Conservation (phyloP, 2,329 filamentous ascomycete species). For the Aureobasidium sp. region DNA sequence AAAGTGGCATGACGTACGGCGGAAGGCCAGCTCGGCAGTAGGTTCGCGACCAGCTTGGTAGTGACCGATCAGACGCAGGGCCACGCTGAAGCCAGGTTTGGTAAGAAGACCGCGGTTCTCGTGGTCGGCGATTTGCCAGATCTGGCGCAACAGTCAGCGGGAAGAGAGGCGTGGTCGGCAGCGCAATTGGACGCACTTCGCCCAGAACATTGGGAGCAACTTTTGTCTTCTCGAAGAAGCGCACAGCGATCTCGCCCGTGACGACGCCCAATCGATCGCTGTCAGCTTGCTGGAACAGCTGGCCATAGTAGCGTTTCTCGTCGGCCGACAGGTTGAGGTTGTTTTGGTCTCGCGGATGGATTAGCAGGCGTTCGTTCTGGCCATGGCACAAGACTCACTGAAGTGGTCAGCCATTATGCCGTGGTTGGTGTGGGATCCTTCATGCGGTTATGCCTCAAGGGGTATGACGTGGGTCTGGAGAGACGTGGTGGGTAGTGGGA, state of each 20-base stretch:
- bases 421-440: not conserved
- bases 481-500: not conserved
- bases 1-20: conserved; percentile 45
- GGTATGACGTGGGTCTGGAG: conserved; percentile 4
- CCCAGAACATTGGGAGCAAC: conserved; percentile 79
- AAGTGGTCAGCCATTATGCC: conserved; percentile 18
- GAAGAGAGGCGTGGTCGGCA: not conserved
- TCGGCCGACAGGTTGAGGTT: conserved; percentile 69
- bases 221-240: conserved; percentile 95
- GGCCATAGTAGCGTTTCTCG: conserved; percentile 89
- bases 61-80: conserved; percentile 89
- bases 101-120: conserved; percentile 94
- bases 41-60: conserved; percentile 83
- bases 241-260: conserved; percentile 90
- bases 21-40: conserved; percentile 71
- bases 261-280: conserved; percentile 87
- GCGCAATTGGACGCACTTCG: conserved; percentile 54
- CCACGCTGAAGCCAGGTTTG: conserved; percentile 85
- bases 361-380: no score
- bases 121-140: conserved; percentile 97
- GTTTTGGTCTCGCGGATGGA: conserved; percentile 27
- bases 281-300: conserved; percentile 89
- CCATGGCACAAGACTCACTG: conserved; percentile 6
- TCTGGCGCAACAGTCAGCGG: conserved; percentile 49
- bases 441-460: conserved; percentile 8